Percentiles rank a stretch among this genome's conserved stretches.
Evolutionary conservation across 1,139 yeast species (phyloP).

Genomic region (Protomyces gravidus): DNA sequence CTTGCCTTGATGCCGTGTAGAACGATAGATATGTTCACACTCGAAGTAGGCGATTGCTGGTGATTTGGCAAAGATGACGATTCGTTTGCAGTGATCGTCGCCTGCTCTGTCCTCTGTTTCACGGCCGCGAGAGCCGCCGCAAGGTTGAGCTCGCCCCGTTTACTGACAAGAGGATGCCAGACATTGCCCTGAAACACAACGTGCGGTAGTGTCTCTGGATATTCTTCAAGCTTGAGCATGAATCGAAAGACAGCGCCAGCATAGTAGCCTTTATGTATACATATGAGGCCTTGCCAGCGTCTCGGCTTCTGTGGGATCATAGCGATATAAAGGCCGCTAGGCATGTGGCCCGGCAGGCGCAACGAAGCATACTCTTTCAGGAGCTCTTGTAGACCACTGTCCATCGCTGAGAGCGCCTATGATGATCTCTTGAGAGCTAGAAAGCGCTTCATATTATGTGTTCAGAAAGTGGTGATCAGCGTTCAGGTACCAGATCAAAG

Average conservation of each 20-base stretch:
- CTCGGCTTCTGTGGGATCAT: background rate
- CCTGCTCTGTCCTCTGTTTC: background rate
- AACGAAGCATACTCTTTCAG: background rate
- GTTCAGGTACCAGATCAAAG: no score
- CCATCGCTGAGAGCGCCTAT: no score
- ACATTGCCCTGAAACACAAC: background rate
- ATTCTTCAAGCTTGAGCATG: background rate
- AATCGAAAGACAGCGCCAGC: slow-evolving; percentile 1
- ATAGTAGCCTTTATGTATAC: background rate
- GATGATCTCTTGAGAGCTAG: no score
- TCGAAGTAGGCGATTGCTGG: background rate
- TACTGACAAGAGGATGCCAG: slow-evolving; percentile 5
- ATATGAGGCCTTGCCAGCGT: slow-evolving; percentile 2
- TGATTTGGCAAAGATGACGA: background rate
- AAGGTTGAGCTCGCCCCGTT: background rate
- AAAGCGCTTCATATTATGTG: no score
- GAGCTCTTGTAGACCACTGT: no score
- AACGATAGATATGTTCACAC: background rate
- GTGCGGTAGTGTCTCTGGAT: background rate
- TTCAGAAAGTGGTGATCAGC: no score
- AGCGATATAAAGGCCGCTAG: background rate
- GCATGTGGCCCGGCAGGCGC: background rate
- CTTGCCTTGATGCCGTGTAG: background rate
- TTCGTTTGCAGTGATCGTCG: background rate
- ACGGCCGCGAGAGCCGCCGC: background rate